These are phyloP conservation scores for Closterium sp. DNA, from an alignment of 139 green algal species.

Conservation along the genomic window DNA sequence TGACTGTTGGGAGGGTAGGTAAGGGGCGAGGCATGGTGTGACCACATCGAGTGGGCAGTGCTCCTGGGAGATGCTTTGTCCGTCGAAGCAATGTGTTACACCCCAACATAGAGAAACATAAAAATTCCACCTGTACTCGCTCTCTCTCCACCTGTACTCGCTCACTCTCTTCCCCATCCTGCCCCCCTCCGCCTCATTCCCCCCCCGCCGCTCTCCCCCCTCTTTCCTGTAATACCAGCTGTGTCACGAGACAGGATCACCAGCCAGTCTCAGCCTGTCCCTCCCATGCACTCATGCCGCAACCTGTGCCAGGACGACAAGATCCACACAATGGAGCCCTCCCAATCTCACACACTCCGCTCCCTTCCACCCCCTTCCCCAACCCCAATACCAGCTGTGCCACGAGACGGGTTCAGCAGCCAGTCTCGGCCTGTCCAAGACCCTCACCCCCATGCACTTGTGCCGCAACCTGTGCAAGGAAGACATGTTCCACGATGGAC, in stretches of 20 bases:
- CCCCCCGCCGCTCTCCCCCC: background rate
- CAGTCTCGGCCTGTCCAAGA: conserved; percentile 51
- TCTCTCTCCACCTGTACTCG: too few relatives aligned
- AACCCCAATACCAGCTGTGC: conserved; percentile 6
- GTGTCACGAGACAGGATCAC: conserved; percentile 25
- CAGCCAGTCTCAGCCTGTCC: conserved; percentile 35
- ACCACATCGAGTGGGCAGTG: too few relatives aligned
- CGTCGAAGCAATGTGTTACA: too few relatives aligned
- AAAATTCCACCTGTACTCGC: too few relatives aligned
- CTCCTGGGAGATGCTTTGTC: too few relatives aligned
- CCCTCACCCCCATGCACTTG: conserved; percentile 28
- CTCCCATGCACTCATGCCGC: conserved; percentile 35
- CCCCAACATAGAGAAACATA: too few relatives aligned
- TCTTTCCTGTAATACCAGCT: background rate
- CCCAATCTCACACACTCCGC: background rate
- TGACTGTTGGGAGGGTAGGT: too few relatives aligned
- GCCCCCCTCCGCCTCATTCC: too few relatives aligned
- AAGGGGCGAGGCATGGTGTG: too few relatives aligned
- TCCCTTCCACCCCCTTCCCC: background rate
- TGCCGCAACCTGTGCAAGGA: conserved; percentile 52
- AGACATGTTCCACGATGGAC: conserved; percentile 55
- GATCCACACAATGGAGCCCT: conserved; percentile 45
- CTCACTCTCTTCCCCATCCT: too few relatives aligned
- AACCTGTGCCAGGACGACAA: conserved; percentile 57
- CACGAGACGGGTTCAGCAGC: conserved; percentile 19